Base-by-base conservation (phyloP, 2,329 filamentous ascomycete genomes). In the Graphilbum sp. region DNA sequence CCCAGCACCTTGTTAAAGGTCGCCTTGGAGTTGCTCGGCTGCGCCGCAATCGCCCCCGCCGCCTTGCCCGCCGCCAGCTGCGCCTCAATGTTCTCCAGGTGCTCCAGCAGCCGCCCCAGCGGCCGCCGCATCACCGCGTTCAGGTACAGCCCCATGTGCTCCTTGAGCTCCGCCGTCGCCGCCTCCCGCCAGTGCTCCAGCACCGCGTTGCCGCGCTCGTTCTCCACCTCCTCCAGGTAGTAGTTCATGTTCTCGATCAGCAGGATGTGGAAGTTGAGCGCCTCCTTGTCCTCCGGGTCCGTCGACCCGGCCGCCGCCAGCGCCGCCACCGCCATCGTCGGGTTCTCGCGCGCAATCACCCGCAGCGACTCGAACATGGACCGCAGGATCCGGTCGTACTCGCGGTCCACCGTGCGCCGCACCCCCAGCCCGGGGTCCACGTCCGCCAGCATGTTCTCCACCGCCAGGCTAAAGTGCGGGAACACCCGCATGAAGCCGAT, bases 161-260 rank as follows among this genome's bases (percentile, higher is more conserved):
- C 86, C 38, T 70, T 64, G 56, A 93, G 77, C 59, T 94, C 86
- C 34, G 74, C 67, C 24, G 71, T 64, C 2, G 88, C 90, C 41
- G 79, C 78, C 30, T 77, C 72, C 51, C 77, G 80, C 83, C 87
- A 95, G 47, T 83, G 75, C 43, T 83, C 75, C 5, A 96, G 68
- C 1, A 93, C 75, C 8, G 80, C 70, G 44, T 90, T 74, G 29
- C 72, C 69, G 16, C 74, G 70, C 20, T 40, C 31, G 48, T 93
- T 67, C 8, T 93, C 84, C 9, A 93, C 80, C 56, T 95, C 87
- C 54, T 96, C 87, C 11, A 90, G 66, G 59, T 93, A 96, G 58
- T 94, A 86, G 53, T 95, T 92, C 86, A 95, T 95, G 57, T 98
- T 98, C 58, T 98, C 88, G 48, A 98, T 96, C 38, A 96, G 69